phyloP scores from a whole-genome alignment of 1,139 yeast genomes.

The Yamadazyma blattariae region DNA sequence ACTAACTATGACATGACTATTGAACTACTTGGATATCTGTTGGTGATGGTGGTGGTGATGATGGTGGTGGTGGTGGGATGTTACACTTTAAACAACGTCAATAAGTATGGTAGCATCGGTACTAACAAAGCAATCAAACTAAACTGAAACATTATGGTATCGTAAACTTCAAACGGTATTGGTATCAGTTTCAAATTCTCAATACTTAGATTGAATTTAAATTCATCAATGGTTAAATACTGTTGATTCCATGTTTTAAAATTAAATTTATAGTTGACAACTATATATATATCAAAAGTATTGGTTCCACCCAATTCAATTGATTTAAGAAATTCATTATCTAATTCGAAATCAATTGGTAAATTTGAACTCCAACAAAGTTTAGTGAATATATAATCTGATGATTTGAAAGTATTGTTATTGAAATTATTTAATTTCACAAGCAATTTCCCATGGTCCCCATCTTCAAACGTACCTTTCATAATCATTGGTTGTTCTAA shows the following conservation, averaged over 20 bases:
- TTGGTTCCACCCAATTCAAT: conserved; percentile 9
- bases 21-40: too few relatives aligned
- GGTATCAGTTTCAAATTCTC: conserved; percentile 30
- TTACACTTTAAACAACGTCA: not conserved
- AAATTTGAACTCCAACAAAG: conserved; percentile 46
- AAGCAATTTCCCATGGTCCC: conserved; percentile 17
- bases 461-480: conserved; percentile 15
- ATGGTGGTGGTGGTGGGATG: too few relatives aligned
- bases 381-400: conserved; percentile 34
- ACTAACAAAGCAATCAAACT: conserved; percentile 22
- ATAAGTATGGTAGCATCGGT: not conserved
- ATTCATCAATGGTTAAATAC: conserved; percentile 11
- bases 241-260: conserved; percentile 19
- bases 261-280: conserved; percentile 23
- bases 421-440: conserved; percentile 35
- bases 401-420: conserved; percentile 23
- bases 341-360: conserved; percentile 28
- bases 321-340: conserved; percentile 21
- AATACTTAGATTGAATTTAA: conserved; percentile 27
- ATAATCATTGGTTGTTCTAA: conserved; percentile 8
- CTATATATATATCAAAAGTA: conserved; percentile 30
- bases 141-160: conserved; percentile 28
- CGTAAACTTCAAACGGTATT: conserved; percentile 40
- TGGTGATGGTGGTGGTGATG: not conserved
- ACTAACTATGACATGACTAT: conserved; percentile 5